phyloP scores from a whole-genome alignment of 2,329 filamentous ascomycete genomes.

The Emericellopsis atlantica region DNA sequence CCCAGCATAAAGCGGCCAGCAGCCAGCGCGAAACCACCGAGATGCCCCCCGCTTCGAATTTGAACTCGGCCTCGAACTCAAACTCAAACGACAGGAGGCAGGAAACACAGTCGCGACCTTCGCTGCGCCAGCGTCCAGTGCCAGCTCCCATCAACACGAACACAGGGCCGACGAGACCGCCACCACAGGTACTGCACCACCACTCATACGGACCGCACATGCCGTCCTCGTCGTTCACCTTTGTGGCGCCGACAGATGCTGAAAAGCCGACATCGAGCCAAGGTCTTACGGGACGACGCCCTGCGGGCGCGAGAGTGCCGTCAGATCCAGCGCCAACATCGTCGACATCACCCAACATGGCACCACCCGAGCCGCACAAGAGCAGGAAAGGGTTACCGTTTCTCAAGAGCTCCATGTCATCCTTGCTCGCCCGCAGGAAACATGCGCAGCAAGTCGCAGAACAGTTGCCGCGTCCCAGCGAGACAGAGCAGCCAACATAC shows the following conservation, averaged over 20 bases:
- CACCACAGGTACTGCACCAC: constrained; percentile 9
- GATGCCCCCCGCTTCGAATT: background rate
- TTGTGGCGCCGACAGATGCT: constrained; percentile 36
- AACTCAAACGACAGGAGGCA: background rate
- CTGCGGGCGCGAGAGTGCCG: constrained; percentile 24
- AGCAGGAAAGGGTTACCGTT: constrained; percentile 43
- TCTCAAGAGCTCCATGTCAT: constrained; percentile 47
- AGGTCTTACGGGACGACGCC: constrained; percentile 24
- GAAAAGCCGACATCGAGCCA: constrained; percentile 15
- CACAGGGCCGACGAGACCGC: constrained; percentile 13
- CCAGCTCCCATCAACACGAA: constrained; percentile 13
- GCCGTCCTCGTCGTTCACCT: constrained; percentile 17
- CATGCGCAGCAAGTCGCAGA: constrained; percentile 35
- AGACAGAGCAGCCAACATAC: constrained; percentile 29
- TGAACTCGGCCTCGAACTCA: background rate
- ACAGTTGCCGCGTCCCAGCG: constrained; percentile 24
- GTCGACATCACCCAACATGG: constrained; percentile 11
- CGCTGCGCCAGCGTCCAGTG: constrained; percentile 3
- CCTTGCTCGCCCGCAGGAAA: constrained; percentile 42
- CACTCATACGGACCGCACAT: constrained; percentile 11
- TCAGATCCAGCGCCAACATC: constrained; percentile 20
- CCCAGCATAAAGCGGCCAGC: constrained; percentile 2
- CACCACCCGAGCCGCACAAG: constrained; percentile 24
- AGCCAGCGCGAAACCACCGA: background rate
- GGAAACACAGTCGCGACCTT: background rate